Base-by-base conservation (phyloP, 805 yeast species). In the Zygotorulaspora sp. region DNA sequence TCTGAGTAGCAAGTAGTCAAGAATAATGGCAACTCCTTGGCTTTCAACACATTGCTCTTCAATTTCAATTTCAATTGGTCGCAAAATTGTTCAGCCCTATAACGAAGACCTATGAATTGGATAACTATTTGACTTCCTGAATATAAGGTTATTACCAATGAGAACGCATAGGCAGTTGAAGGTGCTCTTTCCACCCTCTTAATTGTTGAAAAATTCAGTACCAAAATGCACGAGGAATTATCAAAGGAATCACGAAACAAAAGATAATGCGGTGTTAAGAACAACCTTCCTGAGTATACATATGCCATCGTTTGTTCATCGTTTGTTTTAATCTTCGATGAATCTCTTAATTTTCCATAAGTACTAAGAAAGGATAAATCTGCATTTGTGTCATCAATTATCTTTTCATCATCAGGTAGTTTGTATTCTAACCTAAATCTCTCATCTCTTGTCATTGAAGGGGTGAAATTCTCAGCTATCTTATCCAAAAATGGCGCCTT, bases 111-210 rank as follows among this genome's bases (percentile, higher is more conserved):
- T 18, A 86, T 77, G 52, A 89, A 78, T 50, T 84, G 86, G 15
- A 89, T 63, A 2, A 80, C 69, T 2, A 88, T 53, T 36, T 70
- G 71, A 40, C 82, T 57, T 11, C 80, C 83, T 20, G 82, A 78
- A 40, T 79, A 78, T 2, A 95, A 76, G 5, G 75, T 70, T 10
- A 90, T 63, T n/a, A 78, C 66, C 13, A 92, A 68, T 1, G 95
- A 88, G 62, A 88, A 84, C 13, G 84, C 80, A 55, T 80, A 83
- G 1, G 84, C 71, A 39, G 78, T 71, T 1, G 86, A 71, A 8
- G 95, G 94, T 14, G 87, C 71, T 36, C 97, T 71, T 57, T 90
- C 96, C 12, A 92, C 94, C 44, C 87, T 80, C 53, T 83, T 79
- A 25, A 92, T 65, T 1, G 95, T 77, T 1, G 89, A 77, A 28